phyloP scores from a whole-genome alignment of 345 rosid species.

The Leavenworthia alabamica region DNA sequence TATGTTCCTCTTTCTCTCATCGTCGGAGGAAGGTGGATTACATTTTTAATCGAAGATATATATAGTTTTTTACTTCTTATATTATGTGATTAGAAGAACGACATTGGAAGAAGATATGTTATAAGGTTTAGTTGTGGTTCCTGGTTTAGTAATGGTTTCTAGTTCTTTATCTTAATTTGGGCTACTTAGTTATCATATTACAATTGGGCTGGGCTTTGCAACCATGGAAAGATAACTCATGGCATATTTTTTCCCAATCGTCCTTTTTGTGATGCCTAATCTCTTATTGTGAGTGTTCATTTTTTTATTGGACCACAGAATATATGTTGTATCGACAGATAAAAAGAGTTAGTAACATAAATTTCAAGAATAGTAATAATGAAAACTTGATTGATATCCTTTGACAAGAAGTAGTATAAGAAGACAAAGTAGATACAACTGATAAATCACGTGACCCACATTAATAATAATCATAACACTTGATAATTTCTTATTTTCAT shows the following conservation, averaged over 20 bases:
- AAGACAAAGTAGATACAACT: conserved; percentile 23
- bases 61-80: not conserved
- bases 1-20: not conserved
- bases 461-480: conserved; percentile 16
- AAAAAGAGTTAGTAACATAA: not conserved
- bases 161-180: not conserved
- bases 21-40: conserved; percentile 1
- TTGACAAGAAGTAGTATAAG: conserved; percentile 26
- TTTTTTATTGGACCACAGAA: not conserved
- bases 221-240: not conserved
- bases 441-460: conserved; percentile 35
- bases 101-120: not conserved
- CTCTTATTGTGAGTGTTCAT: not conserved
- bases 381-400: not conserved
- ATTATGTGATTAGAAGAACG: not conserved
- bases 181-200: not conserved
- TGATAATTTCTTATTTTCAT: conserved; percentile 1
- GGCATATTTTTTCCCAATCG: not conserved
- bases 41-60: not conserved
- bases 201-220: not conserved
- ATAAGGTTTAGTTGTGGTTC: not conserved
- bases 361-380: not conserved
- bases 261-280: not conserved
- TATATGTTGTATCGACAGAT: not conserved
- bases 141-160: not conserved